Evolutionary conservation across 768 basidiomycete species (phyloP), one percentile per base, ranked within the genome.

Genomic region (Cystobasidium ongulense): DNA sequence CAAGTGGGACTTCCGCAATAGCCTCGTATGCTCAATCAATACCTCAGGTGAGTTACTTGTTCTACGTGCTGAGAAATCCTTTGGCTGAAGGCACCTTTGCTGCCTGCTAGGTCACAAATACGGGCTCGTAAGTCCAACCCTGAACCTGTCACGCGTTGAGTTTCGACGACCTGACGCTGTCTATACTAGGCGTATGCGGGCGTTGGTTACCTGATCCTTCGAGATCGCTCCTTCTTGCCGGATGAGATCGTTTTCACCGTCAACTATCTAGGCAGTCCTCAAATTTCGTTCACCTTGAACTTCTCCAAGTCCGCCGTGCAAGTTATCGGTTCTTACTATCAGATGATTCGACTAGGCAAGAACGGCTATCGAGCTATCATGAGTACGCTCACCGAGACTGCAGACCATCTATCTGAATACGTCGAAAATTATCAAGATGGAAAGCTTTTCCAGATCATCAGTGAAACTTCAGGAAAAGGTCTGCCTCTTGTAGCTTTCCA

Each of bases 11-110:
- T 82, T 80, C 76, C 62, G 77, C 18, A 61, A 80, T 1, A 77
- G 80, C 7, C 77, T 80, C 67, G 81, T 82, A 11, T 76, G 76
- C 64, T 79, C 77, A 1, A 82, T 82, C 80, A 81, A 81, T 74
- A 75, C 76, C 2, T 80, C 79, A 5, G 80, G 43, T 67, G 36
- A 1, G 63, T 64, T 50, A 5, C 15, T 21, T 21, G 18, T 50
- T n/a, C n/a, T n/a, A n/a, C n/a, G n/a, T n/a, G n/a, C n/a, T n/a
- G n/a, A n/a, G n/a, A n/a, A n/a, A n/a, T n/a, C n/a, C n/a, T n/a
- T n/a, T n/a, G n/a, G n/a, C n/a, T n/a, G n/a, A n/a, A n/a, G n/a
- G n/a, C n/a, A n/a, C n/a, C n/a, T n/a, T n/a, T n/a, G n/a, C n/a
- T n/a, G n/a, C n/a, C n/a, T n/a, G n/a, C 11, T 25, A 63, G 50